These are phyloP conservation scores for Colletotrichum phormii DNA, from an alignment of 2,329 filamentous ascomycete genomes.

Conservation along the genomic window DNA sequence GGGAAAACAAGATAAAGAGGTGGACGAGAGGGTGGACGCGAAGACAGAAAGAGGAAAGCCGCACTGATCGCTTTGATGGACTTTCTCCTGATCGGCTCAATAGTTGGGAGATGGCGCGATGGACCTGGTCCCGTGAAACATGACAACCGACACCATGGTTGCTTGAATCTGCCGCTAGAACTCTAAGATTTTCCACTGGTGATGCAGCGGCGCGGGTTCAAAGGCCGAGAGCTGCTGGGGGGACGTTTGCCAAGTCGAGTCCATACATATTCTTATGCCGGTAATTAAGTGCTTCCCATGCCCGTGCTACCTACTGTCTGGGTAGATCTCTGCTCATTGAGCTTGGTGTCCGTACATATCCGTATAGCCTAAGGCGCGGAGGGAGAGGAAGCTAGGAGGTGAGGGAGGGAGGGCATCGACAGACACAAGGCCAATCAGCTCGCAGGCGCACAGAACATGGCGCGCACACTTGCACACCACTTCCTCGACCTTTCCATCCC, in stretches of 20 bases:
- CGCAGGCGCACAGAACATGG: neutral
- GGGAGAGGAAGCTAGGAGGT: neutral
- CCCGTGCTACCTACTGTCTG: neutral
- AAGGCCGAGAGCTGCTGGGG: neutral
- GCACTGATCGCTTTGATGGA: constrained; percentile 10
- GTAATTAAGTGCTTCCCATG: neutral
- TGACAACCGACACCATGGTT: constrained; percentile 19
- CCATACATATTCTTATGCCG: neutral
- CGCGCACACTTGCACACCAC: neutral
- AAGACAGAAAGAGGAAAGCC: neutral
- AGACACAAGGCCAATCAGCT: neutral
- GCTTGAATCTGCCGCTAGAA: constrained; percentile 10
- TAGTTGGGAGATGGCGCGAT: neutral
- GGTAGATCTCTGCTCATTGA: neutral
- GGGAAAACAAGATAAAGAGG: neutral
- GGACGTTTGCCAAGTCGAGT: neutral
- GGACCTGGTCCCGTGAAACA: constrained; percentile 21
- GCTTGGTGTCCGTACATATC: neutral
- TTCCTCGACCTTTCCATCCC: neutral
- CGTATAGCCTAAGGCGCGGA: neutral
- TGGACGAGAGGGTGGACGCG: neutral
- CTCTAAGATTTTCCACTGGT: neutral
- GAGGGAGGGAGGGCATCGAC: neutral
- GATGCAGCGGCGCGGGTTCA: neutral
- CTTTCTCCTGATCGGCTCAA: neutral